Evolutionary conservation across 2,329 filamentous ascomycete genomes (phyloP), one percentile per base, ranked within the genome.

Genomic region (Talaromyces pinophilus): DNA sequence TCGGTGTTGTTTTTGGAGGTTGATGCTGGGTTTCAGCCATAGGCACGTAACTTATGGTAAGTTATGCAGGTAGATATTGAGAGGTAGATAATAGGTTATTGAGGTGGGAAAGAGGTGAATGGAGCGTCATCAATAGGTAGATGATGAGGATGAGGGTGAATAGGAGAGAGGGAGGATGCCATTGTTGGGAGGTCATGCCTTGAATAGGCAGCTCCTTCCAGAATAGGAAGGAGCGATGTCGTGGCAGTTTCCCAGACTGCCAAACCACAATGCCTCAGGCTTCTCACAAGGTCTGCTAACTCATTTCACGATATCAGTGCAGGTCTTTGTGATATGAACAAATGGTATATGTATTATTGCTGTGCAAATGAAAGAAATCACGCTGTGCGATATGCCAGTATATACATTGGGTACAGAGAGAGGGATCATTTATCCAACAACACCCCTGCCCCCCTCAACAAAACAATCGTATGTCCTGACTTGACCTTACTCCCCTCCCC

Each of bases 381-480:
- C 30, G 52, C 52, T 55, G 15, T 38, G 54, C 50, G 17, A 57
- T 15, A 38, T 57, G n/a, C n/a, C 19, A 59, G 10, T 40, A 40
- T n/a, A 55, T 33, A 44, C 15, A 44, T 33, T 33, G 10, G 30
- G 30, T 10, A 30, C 5, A 1, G 28, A 22, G 38, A 25, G 50
- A 22, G 11, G 2, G 30, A 59, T 48, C 35, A 67, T 44, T 63
- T 66, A 54, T 63, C 54, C 25, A 67, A 59, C 25, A 91, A 87
- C n/a, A 89, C 87, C 0, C 92, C 92, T 62, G 97, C 90, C 0
- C 95, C 95, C 68, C 95, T 85, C 63, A 99, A 74, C 72, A 99
- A 76, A 28, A 98, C 93, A 69, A 99, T 87, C 11, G 93, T 97
- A 76, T 99, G 94, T 1, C 95, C 95, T 71, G 87, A 93, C 70